Conservation (phyloP, 139 green algal species). For the Chlamydomonas schloesseri region DNA sequence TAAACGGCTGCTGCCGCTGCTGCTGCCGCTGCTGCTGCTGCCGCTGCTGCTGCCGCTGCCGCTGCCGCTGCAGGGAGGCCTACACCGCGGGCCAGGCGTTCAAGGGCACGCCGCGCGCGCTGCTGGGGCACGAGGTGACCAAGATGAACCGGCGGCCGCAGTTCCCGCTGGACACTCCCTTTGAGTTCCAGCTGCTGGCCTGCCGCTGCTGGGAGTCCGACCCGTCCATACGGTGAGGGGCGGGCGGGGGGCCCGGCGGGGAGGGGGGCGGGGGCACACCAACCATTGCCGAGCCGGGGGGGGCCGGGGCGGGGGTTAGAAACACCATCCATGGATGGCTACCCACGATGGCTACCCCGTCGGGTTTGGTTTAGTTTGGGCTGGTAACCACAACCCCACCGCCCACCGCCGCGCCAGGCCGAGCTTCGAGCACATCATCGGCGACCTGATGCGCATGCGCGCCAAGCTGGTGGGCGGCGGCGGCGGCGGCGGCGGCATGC, state of each 20-base stretch:
- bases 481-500: not conserved
- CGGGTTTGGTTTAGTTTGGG: no score
- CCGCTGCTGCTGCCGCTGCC: not conserved
- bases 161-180: slow-evolving; percentile 47
- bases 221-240: slow-evolving; percentile 36
- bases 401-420: not conserved
- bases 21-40: no score
- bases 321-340: no score
- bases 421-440: slow-evolving; percentile 47
- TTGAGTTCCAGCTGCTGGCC: slow-evolving; percentile 56
- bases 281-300: no score
- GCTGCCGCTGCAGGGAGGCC: slow-evolving; percentile 18
- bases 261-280: no score
- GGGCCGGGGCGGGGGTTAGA: no score
- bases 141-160: slow-evolving; percentile 50
- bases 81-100: slow-evolving; percentile 54
- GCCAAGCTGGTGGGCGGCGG: slow-evolving; percentile 2
- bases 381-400: no score
- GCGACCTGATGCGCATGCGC: slow-evolving; percentile 48
- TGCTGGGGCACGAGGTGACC: slow-evolving; percentile 62
- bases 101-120: slow-evolving; percentile 55
- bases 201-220: slow-evolving; percentile 67
- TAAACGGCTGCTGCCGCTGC: no score
- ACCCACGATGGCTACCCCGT: no score
- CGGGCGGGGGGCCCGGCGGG: no score